Evolutionary conservation across 345 rosid species (phyloP).

Genomic region (Nasturtium officinale): DNA sequence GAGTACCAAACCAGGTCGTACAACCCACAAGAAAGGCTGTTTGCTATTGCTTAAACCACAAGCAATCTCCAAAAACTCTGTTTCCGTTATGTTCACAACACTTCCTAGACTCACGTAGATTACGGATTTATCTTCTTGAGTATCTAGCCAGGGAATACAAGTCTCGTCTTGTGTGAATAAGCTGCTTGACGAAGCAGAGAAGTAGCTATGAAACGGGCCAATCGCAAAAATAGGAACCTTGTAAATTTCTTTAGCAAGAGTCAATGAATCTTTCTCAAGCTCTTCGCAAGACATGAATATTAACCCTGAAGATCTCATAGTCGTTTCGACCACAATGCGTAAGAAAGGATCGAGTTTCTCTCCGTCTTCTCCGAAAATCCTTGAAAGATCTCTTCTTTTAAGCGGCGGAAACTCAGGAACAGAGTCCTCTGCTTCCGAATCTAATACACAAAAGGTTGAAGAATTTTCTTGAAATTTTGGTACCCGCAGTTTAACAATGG

Average conservation of each 20-base stretch:
- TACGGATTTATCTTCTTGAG: slow-evolving; percentile 49
- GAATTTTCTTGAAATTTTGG: background rate
- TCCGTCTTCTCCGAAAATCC: slow-evolving; percentile 2
- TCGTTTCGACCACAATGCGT: background rate
- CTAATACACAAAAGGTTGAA: slow-evolving; percentile 18
- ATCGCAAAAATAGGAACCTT: slow-evolving; percentile 51
- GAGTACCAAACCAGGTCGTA: slow-evolving; percentile 28
- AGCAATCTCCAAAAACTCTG: slow-evolving; percentile 55
- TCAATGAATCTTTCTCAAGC: slow-evolving; percentile 54
- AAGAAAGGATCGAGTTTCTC: slow-evolving; percentile 28
- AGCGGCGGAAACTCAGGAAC: slow-evolving; percentile 36
- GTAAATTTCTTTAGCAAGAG: slow-evolving; percentile 48
- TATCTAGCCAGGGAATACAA: slow-evolving; percentile 53
- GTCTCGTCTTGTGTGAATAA: slow-evolving; percentile 46
- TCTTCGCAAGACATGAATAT: slow-evolving; percentile 72
- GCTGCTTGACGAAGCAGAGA: slow-evolving; percentile 42
- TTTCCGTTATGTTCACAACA: slow-evolving; percentile 32
- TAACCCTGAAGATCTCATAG: slow-evolving; percentile 46
- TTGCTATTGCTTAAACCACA: slow-evolving; percentile 43
- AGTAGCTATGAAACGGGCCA: slow-evolving; percentile 51
- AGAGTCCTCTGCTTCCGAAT: slow-evolving; percentile 39
- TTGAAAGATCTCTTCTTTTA: slow-evolving; percentile 36
- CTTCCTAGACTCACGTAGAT: slow-evolving; percentile 63
- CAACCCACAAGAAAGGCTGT: slow-evolving; percentile 54
- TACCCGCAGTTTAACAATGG: background rate